Evolutionary conservation across 2,329 filamentous ascomycete species (phyloP).

Genomic region (Ascocoryne sarcoides): DNA sequence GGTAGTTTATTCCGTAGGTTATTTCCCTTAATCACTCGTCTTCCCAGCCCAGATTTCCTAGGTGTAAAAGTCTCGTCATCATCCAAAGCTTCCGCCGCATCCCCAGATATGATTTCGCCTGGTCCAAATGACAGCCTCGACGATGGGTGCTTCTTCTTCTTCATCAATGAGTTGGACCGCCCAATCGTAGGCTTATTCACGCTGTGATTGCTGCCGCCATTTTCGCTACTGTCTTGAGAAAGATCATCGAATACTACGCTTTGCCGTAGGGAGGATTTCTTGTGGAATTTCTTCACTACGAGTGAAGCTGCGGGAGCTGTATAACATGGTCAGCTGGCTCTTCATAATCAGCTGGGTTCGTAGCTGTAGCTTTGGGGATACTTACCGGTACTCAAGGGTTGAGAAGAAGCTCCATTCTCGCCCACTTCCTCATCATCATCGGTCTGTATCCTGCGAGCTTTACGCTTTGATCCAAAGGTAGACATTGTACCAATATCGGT

Average conservation of each 20-base stretch:
- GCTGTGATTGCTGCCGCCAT: slow-evolving; percentile 4
- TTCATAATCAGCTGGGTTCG: slow-evolving; percentile 23
- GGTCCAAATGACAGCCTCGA: slow-evolving; percentile 71
- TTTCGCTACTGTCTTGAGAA: slow-evolving; percentile 22
- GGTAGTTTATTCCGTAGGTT: slow-evolving; percentile 39
- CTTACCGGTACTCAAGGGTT: slow-evolving; percentile 21
- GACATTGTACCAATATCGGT: slow-evolving; percentile 25
- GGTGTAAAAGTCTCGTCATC: slow-evolving; percentile 48
- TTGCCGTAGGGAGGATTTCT: slow-evolving; percentile 50
- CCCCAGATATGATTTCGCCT: slow-evolving; percentile 43
- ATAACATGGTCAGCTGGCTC: slow-evolving; percentile 20
- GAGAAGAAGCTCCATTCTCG: slow-evolving; percentile 14
- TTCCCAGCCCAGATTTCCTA: slow-evolving; percentile 53
- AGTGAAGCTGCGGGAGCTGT: slow-evolving; percentile 28
- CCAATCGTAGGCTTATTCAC: slow-evolving; percentile 35
- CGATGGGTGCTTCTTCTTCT: slow-evolving; percentile 53
- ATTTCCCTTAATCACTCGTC: slow-evolving; percentile 58
- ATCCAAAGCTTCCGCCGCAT: slow-evolving; percentile 42
- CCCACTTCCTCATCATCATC: slow-evolving; percentile 54
- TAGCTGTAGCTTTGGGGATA: slow-evolving; percentile 12
- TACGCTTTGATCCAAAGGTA: slow-evolving; percentile 48
- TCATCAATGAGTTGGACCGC: slow-evolving; percentile 45
- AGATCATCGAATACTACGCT: slow-evolving; percentile 38
- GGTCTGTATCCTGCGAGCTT: slow-evolving; percentile 68
- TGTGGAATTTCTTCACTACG: slow-evolving; percentile 42